Percentiles rank a stretch among this genome's conserved stretches.
phyloP scores from a whole-genome alignment of 1,139 yeast genomes.

The Tardiomyces blankii region DNA sequence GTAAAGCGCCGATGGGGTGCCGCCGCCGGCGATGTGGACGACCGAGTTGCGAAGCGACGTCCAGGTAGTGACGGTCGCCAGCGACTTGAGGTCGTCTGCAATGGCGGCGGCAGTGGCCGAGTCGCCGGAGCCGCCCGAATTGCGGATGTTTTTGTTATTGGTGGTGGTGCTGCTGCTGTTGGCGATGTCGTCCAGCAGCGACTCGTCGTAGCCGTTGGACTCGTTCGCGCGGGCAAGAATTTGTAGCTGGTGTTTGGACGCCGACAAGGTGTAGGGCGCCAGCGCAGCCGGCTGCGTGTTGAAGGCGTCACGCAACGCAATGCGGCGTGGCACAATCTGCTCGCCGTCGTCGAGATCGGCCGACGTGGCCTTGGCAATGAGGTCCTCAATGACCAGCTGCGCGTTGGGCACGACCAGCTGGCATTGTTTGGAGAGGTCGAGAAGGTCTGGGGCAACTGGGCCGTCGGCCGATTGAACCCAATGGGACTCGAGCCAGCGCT shows the following conservation, averaged over 20 bases:
- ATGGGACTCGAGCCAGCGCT: constrained; percentile 79
- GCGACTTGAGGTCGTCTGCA: constrained; percentile 5
- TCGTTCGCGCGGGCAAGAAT: constrained; percentile 10
- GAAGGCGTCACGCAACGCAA: neutral
- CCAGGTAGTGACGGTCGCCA: constrained; percentile 5
- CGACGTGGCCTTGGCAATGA: constrained; percentile 15
- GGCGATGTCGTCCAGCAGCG: neutral
- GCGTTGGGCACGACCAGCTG: constrained; percentile 13
- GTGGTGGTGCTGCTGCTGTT: too few species aligned
- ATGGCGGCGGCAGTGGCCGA: constrained; percentile 3
- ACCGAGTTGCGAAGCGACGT: constrained; percentile 6
- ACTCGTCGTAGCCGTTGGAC: constrained; percentile 9
- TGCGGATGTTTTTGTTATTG: constrained; percentile 1
- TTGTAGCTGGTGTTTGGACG: constrained; percentile 9
- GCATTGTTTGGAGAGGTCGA: constrained; percentile 53
- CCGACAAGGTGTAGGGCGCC: neutral
- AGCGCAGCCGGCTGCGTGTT: neutral
- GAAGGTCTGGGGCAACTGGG: constrained; percentile 50
- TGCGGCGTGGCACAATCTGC: neutral
- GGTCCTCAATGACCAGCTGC: constrained; percentile 15
- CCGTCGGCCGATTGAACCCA: constrained; percentile 64
- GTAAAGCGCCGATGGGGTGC: constrained; percentile 1
- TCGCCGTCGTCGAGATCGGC: constrained; percentile 4
- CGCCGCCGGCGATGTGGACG: neutral
- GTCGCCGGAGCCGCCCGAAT: constrained; percentile 1